These are phyloP conservation scores for Paraurostyla sp. DNA, from an alignment of 73 alveolate species.

Conservation along the genomic window DNA sequence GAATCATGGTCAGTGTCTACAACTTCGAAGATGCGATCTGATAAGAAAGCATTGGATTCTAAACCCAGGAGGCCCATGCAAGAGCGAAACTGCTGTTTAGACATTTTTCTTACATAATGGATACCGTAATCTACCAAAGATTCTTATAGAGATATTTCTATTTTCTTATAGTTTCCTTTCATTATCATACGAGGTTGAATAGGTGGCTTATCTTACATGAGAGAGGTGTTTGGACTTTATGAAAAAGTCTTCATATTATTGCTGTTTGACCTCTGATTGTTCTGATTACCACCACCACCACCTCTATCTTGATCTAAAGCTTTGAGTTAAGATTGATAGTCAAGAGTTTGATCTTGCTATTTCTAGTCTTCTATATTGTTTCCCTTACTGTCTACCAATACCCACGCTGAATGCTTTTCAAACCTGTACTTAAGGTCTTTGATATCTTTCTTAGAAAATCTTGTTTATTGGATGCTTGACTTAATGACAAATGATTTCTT, in stretches of 20 bases:
- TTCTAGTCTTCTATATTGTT: not conserved
- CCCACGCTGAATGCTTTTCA: slow-evolving; percentile 55
- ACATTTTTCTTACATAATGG: slow-evolving; percentile 43
- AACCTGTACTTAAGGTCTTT: slow-evolving; percentile 38
- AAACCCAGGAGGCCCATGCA: slow-evolving; percentile 66
- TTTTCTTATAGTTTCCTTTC: slow-evolving; percentile 11
- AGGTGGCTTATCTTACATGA: not conserved
- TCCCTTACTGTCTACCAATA: slow-evolving; percentile 19
- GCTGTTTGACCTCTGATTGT: not conserved
- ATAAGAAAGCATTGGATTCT: slow-evolving; percentile 61
- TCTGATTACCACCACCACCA: no score
- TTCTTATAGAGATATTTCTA: not conserved
- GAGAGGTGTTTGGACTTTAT: slow-evolving; percentile 14
- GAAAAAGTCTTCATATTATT: not conserved
- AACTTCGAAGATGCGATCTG: slow-evolving; percentile 61
- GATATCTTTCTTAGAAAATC: slow-evolving; percentile 46
- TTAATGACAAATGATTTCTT: slow-evolving; percentile 40
- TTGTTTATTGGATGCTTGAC: slow-evolving; percentile 41
- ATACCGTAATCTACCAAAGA: not conserved
- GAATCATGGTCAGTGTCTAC: slow-evolving; percentile 57
- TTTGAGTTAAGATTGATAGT: no score
- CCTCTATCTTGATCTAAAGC: no score
- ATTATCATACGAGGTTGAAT: not conserved
- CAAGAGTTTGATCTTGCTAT: not conserved
- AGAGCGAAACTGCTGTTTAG: slow-evolving; percentile 28